Percentiles rank a stretch among this genome's conserved stretches.
These are phyloP conservation scores for Ocimum tenuiflorum DNA, from an alignment of 257 asterid genomes.

Conservation along the genomic window DNA sequence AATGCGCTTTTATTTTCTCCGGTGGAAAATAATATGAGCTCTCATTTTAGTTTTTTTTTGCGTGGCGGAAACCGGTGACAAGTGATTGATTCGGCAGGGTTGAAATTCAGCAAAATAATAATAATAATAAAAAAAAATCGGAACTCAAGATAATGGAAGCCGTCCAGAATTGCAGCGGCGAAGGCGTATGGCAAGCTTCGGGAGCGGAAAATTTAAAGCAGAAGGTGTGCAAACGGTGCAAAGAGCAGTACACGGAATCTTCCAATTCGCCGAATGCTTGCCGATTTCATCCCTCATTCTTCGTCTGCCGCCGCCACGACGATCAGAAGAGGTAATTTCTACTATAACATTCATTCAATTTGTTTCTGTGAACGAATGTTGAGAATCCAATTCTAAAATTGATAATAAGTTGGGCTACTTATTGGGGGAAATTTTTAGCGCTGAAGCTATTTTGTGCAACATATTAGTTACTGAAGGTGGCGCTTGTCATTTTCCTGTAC, in stretches of 20 bases:
- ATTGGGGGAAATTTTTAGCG: background rate
- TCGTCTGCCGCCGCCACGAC: conserved; percentile 96
- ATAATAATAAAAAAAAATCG: background rate
- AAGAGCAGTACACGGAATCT: conserved; percentile 34
- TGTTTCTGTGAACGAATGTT: background rate
- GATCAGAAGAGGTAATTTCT: conserved; percentile 70
- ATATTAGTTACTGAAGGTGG: background rate
- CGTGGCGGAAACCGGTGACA: background rate
- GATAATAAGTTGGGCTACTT: background rate
- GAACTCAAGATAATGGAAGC: background rate
- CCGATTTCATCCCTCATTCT: conserved; percentile 81
- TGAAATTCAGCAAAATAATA: too few species aligned
- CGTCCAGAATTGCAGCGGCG: conserved; percentile 3
- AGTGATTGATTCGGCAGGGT: background rate
- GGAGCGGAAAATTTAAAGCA: conserved; percentile 13
- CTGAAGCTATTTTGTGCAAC: background rate
- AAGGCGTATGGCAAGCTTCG: conserved; percentile 1
- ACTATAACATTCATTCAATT: background rate
- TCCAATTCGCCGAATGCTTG: conserved; percentile 55
- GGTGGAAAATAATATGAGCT: too few species aligned
- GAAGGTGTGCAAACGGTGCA: conserved; percentile 71
- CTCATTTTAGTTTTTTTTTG: too few species aligned
- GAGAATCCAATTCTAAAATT: background rate
- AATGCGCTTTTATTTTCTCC: too few species aligned
- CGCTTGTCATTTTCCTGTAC: background rate